These are phyloP conservation scores for Ogataea sp. DNA, from an alignment of 805 yeast species.

Conservation along the genomic window DNA sequence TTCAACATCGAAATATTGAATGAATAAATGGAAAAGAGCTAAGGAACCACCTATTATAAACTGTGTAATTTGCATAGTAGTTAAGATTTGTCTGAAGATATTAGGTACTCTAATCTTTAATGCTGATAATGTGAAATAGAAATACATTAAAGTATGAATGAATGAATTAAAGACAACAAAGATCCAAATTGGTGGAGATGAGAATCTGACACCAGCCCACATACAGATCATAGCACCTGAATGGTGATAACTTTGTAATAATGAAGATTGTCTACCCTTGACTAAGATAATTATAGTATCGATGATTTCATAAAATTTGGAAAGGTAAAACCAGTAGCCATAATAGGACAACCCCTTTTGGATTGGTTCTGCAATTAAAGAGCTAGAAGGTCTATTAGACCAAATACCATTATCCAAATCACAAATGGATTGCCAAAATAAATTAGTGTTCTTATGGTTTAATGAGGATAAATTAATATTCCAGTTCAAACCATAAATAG, in stretches of 20 bases:
- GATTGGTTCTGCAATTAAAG: conserved; percentile 5
- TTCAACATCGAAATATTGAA: conserved; percentile 45
- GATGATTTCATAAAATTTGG: conserved; percentile 64
- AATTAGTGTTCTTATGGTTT: conserved; percentile 22
- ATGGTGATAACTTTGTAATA: conserved; percentile 69
- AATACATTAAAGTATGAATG: conserved; percentile 69
- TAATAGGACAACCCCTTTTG: conserved; percentile 42
- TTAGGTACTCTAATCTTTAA: conserved; percentile 50
- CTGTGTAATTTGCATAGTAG: conserved; percentile 62
- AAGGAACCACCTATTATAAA: conserved; percentile 61
- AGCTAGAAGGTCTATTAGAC: conserved; percentile 21
- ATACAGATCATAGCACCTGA: conserved; percentile 75
- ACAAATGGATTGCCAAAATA: conserved; percentile 56
- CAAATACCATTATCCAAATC: conserved; percentile 54
- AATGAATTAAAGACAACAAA: conserved; percentile 75
- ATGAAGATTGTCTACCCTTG: conserved; percentile 59
- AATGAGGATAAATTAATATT: conserved; percentile 3
- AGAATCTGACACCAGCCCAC: conserved; percentile 71
- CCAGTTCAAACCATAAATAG: conserved; percentile 10
- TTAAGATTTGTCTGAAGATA: conserved; percentile 47
- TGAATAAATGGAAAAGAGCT: conserved; percentile 57
- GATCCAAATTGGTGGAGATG: conserved; percentile 73
- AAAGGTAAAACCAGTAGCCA: conserved; percentile 61
- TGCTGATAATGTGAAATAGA: conserved; percentile 56
- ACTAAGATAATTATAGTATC: conserved; percentile 61